Evolutionary conservation across 1,284 basidiomycete species (phyloP), one percentile per base, ranked within the genome.

Genomic region (Ustilago cynodontis): DNA sequence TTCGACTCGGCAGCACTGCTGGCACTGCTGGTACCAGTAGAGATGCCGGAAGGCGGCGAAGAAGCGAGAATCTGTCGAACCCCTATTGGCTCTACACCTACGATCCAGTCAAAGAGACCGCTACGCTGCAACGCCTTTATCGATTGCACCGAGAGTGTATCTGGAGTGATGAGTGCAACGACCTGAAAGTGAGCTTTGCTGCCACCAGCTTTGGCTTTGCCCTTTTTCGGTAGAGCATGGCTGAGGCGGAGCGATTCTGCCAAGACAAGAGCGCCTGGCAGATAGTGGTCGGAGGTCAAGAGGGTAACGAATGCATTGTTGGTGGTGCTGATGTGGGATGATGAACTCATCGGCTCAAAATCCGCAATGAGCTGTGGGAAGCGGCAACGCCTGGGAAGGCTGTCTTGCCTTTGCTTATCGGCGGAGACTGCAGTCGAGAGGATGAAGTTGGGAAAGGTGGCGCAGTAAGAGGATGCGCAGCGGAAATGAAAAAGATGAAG

Each of bases 91-190:
- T 58, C 91, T 13, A 98, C 95, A 55, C 95, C 95, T 63, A 98
- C 89, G 51, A 98, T 94, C 45, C 92, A 83, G 84, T 97, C 90
- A 84, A 92, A 99, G 2, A 91, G 91, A 79, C 90, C 90, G 75
- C 94, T 89, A 3, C 73, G 61, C 31, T 74, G 65, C 61, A 98
- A 89, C 45, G 91, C 89, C 83, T 92, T 93, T 77, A 96, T 92
- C 51, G 93, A 90, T 54, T 90, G 89, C n/a, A 95, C 92, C 84
- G 93, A 91, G 79, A 98, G 91, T 0, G 93, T 92, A 84, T 95
- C 93, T 57, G 96, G 95, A 6, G 95, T 96, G 74, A 96, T 93
- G 52, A 99, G 88, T 86, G 94, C 97, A 72, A 95, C 91, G n/a
- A 92, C 93, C 81, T 95, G 68, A 31, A 78, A 81, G 16, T 47